A percentile compares a stretch with the other conserved stretches of the same genome.
Evolutionary conservation across 257 asterid species (phyloP).

Genomic region (Verbascum thapsus): DNA sequence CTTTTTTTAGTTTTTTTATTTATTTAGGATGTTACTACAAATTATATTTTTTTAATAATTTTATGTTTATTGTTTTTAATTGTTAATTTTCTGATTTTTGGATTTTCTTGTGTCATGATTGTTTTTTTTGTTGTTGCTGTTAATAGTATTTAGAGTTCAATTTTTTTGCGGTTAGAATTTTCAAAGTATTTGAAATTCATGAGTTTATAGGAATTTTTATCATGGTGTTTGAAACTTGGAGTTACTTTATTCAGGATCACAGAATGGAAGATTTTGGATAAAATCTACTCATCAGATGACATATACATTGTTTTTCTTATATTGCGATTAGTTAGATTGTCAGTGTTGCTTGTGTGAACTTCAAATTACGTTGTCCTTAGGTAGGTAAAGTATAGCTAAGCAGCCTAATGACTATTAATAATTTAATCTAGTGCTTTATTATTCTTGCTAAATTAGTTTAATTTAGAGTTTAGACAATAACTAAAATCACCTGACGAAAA

Average conservation of each 20-base stretch:
- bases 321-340: conserved; percentile 11
- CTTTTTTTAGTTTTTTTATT: no score
- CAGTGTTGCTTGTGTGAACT: neutral
- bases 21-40: neutral
- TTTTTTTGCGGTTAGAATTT: neutral
- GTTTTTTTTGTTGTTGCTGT: no score
- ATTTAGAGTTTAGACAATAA: neutral
- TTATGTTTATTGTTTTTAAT: neutral
- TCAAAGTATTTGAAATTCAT: conserved; percentile 10
- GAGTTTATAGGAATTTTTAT: neutral
- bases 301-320: neutral
- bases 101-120: neutral
- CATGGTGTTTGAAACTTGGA: conserved; percentile 13
- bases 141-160: no score
- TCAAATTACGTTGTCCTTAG: conserved; percentile 6
- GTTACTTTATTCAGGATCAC: neutral
- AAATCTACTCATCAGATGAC: neutral
- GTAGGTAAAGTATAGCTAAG: conserved; percentile 22
- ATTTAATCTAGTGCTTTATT: no score
- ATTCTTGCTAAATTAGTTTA: conserved; percentile 13
- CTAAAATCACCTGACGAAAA: conserved; percentile 8
- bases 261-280: neutral
- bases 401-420: conserved; percentile 16
- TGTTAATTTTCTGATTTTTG: neutral
- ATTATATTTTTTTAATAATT: neutral